Base-by-base conservation (phyloP, 1,284 basidiomycete genomes). In the Moesziomyces parantarcticus region DNA sequence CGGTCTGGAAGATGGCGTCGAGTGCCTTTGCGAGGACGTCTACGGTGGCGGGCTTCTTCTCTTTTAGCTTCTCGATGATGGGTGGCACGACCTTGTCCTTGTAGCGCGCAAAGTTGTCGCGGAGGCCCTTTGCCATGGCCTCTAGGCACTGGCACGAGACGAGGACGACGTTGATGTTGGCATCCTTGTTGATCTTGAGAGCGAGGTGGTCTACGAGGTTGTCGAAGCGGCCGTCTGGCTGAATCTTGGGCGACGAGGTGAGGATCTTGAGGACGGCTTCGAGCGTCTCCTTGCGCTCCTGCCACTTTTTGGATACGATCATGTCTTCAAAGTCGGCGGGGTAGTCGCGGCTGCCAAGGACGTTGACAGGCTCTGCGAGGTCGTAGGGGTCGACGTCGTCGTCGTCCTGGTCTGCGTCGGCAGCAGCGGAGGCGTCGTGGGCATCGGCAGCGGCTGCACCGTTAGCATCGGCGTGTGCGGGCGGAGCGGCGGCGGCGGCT, bases 81-180 rank as follows among this genome's bases (percentile, higher is more conserved):
- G 89, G 90, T 39, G 90, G 88, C 45, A 97, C 88, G 7, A 93
- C 88, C 9, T 86, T 86, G 79, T 92, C 90, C 55, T 91, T 88
- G 81, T 92, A 91, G 78, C 89, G 88, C 16, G 88, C 90, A 83
- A 98, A 98, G 11, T 85, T 77, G 2, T 88, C 85, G 6, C 81
- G 82, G 77, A 98, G 86, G 18, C 92, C 94, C 76, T 90, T 92
- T 5, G 94, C 94, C 46, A 99, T 86, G 6, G 89, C 90, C 76
- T 96, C 94, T 66, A 98, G 85, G 76, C 94, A 92, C 53, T 90
- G 90, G 22, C 94, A 92, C 0, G 94, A 93, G 36, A 90, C 88
- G 79, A 94, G 92, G 52, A 98, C 96, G 82, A 97, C 98, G 77
- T 93, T 93, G 80, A 99, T 92, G 84, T 99, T 99, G 29, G 93